Base-by-base conservation (phyloP, 108 stramenopile genomes). In the Pseudonitzschia delicatissima region DNA sequence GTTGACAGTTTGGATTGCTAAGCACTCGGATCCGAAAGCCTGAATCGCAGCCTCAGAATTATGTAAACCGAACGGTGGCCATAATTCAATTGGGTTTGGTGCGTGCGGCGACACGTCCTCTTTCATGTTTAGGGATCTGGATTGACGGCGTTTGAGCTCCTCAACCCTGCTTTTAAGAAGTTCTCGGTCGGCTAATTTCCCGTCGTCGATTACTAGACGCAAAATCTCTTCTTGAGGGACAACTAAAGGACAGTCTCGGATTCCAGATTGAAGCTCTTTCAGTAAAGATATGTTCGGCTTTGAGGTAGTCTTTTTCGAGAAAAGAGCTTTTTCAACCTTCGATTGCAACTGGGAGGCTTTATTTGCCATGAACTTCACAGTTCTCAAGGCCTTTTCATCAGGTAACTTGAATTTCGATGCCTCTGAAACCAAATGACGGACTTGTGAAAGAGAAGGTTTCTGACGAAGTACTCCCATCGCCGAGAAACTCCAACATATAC, bases 21-120 rank as follows among this genome's bases (percentile, higher is more conserved):
- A 49, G 49, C 72, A 74, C 33, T 66, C 68, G 47, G 42, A 35
- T 21, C 86, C 86, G 3, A 91, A 73, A 17, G 73, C 77, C 31
- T 81, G 82, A 2, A 62, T 33, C 2, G 85, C 79, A 58, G 76
- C 40, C 17, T 69, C 31, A 55, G 81, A 82, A 9, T 67, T 72
- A 25, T 84, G 73, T 27, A 86, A 50, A 26, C 82, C 83, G 75
- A 87, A 86, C 15, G 90, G 90, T 40, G 90, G 90, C 90, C 90
- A 91, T 21, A 91, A 47, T 36, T 74, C 36, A 5, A 31, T 51
- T 9, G 77, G 74, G 55, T 78, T 55, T 6, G 86, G 89, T 8
- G 86, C 89, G 62, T 86, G 79, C 5, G 84, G 78, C n/a, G 90
- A 80, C 20, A 67, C 66, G n/a, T n/a, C n/a, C n/a, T 25, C 64